phyloP scores from a whole-genome alignment of 352 stramenopile genomes.

The Globisporangium uncinulatum region DNA sequence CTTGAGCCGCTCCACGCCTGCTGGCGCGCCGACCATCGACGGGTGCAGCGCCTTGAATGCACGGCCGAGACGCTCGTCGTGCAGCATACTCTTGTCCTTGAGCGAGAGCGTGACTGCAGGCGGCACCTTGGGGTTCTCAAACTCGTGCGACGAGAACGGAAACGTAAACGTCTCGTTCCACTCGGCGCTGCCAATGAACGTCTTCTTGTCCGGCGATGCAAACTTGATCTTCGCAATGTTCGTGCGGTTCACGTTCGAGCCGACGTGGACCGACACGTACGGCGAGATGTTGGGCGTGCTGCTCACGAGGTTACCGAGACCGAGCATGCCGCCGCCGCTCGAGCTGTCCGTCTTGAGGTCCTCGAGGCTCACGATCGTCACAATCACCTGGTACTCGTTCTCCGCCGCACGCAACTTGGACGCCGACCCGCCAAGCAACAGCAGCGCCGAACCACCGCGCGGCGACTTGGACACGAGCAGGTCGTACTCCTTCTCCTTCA shows the following conservation, averaged over 20 bases:
- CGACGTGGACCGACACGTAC: constrained; percentile 73
- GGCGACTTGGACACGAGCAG: constrained; percentile 51
- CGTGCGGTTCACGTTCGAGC: constrained; percentile 58
- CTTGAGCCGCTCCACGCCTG: constrained; percentile 10
- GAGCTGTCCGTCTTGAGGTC: constrained; percentile 63
- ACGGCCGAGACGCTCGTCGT: constrained; percentile 37
- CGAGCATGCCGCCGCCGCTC: constrained; percentile 59
- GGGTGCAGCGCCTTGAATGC: constrained; percentile 14
- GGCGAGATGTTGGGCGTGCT: constrained; percentile 74
- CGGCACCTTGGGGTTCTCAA: constrained; percentile 17
- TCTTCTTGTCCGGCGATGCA: constrained; percentile 35
- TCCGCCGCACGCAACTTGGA: constrained; percentile 22
- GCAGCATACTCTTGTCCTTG: constrained; percentile 52
- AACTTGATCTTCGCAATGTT: constrained; percentile 70
- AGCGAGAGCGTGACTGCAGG: constrained; percentile 26
- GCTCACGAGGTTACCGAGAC: constrained; percentile 67
- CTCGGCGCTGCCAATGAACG: constrained; percentile 32
- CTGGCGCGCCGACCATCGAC: constrained; percentile 2
- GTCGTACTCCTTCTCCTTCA: constrained; percentile 77
- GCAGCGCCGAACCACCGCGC: constrained; percentile 15
- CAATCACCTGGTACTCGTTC: constrained; percentile 63
- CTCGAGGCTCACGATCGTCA: constrained; percentile 51
- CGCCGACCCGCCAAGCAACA: constrained; percentile 19
- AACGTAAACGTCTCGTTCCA: constrained; percentile 86
- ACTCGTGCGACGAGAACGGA: constrained; percentile 46